phyloP scores from a whole-genome alignment of 495 filamentous ascomycete genomes.

The Cetradonia linearis region DNA sequence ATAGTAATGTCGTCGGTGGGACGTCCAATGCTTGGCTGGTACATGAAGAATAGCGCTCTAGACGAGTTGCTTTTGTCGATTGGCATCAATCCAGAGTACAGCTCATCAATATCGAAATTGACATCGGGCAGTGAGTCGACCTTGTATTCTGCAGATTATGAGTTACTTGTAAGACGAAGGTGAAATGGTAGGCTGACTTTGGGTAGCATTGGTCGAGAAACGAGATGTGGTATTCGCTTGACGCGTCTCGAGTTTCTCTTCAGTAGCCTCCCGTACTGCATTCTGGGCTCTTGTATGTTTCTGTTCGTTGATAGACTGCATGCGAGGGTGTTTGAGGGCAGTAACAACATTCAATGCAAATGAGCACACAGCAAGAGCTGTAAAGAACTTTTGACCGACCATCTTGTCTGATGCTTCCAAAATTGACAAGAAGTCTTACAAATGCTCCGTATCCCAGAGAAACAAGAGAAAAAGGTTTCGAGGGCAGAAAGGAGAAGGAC shows the following conservation, averaged over 20 bases:
- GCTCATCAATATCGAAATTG: constrained; percentile 62
- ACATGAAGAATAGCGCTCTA: constrained; percentile 42
- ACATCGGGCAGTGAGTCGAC: constrained; percentile 65
- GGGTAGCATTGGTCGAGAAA: constrained; percentile 5
- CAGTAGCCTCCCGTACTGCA: constrained; percentile 6
- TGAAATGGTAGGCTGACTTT: not conserved
- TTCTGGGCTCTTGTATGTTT: not conserved
- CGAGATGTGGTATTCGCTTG: not conserved
- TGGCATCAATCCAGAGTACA: constrained; percentile 63
- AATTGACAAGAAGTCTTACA: no score
- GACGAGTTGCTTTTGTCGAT: constrained; percentile 48
- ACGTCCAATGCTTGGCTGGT: constrained; percentile 37
- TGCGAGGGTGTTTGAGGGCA: not conserved
- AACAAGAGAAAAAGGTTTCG: not conserved
- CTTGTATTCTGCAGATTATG: constrained; percentile 38
- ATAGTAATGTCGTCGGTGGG: constrained; percentile 58
- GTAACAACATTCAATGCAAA: not conserved
- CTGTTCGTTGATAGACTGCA: not conserved
- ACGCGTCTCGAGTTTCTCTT: not conserved
- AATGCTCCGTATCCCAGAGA: not conserved
- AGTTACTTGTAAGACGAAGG: not conserved
- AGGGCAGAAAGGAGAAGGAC: not conserved
- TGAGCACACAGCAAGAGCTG: constrained; percentile 7
- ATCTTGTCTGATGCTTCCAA: not conserved
- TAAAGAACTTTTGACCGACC: not conserved